Evolutionary conservation across 2,329 filamentous ascomycete species (phyloP).

Genomic region (Alternaria viburni): DNA sequence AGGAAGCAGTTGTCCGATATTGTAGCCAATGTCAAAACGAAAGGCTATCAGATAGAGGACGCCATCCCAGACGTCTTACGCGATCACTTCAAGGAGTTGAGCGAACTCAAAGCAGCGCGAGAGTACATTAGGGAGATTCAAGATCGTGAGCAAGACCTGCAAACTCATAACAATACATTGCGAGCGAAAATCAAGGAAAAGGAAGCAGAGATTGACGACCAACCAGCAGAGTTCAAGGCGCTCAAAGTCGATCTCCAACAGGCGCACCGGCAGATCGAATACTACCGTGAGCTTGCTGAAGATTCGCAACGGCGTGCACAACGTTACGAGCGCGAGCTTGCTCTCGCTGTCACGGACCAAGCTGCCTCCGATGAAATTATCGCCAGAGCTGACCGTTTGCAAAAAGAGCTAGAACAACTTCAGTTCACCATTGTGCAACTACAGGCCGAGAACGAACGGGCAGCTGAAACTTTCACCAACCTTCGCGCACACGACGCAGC

Average conservation of each 20-base stretch:
- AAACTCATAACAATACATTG: constrained; percentile 10
- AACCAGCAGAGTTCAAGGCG: constrained; percentile 19
- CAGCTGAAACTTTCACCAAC: constrained; percentile 5
- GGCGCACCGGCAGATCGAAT: constrained; percentile 12
- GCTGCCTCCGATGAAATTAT: not conserved
- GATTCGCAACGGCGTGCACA: constrained; percentile 13
- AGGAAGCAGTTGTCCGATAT: constrained; percentile 20
- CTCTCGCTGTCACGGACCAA: constrained; percentile 4
- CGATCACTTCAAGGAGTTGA: constrained; percentile 12
- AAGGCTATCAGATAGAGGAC: constrained; percentile 22
- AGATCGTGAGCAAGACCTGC: constrained; percentile 13
- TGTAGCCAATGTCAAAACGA: constrained; percentile 13
- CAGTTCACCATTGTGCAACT: constrained; percentile 14
- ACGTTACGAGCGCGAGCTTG: constrained; percentile 19
- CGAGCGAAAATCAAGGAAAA: constrained; percentile 16
- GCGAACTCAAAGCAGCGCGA: constrained; percentile 20
- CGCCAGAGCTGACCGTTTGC: constrained; percentile 15
- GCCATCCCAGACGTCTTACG: constrained; percentile 19
- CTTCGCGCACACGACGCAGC: constrained; percentile 6
- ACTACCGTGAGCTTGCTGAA: constrained; percentile 16
- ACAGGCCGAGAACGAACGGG: constrained; percentile 14
- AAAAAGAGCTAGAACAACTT: constrained; percentile 11
- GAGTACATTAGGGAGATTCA: constrained; percentile 24
- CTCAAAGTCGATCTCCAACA: constrained; percentile 26
- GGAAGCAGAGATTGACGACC: constrained; percentile 19